Percentiles rank a stretch among this genome's conserved stretches.
phyloP scores from a whole-genome alignment of 2,329 filamentous ascomycete species.

The Truncatella angustata region DNA sequence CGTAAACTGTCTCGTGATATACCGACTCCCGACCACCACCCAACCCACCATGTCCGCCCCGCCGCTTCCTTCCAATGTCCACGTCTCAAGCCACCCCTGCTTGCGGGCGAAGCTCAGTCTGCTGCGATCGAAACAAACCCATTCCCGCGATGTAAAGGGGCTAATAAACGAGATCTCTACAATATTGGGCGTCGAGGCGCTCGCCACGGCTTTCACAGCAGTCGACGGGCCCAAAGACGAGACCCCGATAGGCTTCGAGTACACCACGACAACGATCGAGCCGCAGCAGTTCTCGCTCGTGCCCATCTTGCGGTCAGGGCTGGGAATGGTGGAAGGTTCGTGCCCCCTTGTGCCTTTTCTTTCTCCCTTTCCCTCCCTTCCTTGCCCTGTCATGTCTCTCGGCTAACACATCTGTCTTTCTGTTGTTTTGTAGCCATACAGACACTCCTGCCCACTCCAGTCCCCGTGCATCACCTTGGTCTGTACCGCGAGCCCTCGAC shows the following conservation, averaged over 20 bases:
- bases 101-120: slow-evolving; percentile 85
- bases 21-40: background rate
- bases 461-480: slow-evolving; percentile 88
- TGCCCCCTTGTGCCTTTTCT: slow-evolving; percentile 12
- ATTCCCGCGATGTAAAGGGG: slow-evolving; percentile 72
- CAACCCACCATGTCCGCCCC: background rate
- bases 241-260: slow-evolving; percentile 77
- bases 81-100: slow-evolving; percentile 84
- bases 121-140: slow-evolving; percentile 71
- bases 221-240: slow-evolving; percentile 64
- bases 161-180: slow-evolving; percentile 84
- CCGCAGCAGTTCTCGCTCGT: slow-evolving; percentile 75
- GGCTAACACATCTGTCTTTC: background rate
- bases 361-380: background rate
- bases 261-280: slow-evolving; percentile 61
- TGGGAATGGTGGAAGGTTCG: slow-evolving; percentile 84
- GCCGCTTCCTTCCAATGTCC: slow-evolving; percentile 60
- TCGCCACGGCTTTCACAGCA: slow-evolving; percentile 60
- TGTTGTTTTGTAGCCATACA: slow-evolving; percentile 66
- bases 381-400: background rate
- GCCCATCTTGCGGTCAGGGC: slow-evolving; percentile 87
- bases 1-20: background rate
- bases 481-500: slow-evolving; percentile 89
- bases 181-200: slow-evolving; percentile 79
- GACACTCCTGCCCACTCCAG: slow-evolving; percentile 74